Conservation (phyloP, 78 protist species). For the slime mould (Dictyostelium discoideum) region DNA sequence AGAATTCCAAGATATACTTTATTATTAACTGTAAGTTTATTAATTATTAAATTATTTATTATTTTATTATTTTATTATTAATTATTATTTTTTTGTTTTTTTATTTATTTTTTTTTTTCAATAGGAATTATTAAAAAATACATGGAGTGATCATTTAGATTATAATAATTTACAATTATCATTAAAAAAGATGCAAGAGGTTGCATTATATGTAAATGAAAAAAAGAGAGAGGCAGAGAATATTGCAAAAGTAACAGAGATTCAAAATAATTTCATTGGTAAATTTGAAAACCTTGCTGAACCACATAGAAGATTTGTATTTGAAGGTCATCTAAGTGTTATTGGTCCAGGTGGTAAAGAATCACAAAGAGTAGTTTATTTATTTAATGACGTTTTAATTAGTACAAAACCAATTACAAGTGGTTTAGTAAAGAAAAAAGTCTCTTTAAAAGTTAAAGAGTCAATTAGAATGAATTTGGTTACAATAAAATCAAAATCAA, state of each 20-base stretch:
- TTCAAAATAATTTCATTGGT: slow-evolving; percentile 75
- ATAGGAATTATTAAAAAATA: slow-evolving; percentile 58
- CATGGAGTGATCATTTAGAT: slow-evolving; percentile 75
- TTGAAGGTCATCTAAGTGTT: slow-evolving; percentile 46
- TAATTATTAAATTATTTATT: not conserved
- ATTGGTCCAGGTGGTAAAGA: slow-evolving; percentile 60
- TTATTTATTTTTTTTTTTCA: too few relatives aligned
- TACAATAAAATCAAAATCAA: not conserved
- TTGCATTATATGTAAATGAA: slow-evolving; percentile 75
- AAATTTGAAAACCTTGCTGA: slow-evolving; percentile 74
- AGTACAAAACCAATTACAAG: slow-evolving; percentile 69
- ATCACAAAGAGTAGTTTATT: slow-evolving; percentile 54
- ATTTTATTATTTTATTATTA: not conserved
- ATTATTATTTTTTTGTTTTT: too few relatives aligned
- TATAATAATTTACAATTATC: slow-evolving; percentile 50
- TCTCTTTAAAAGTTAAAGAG: slow-evolving; percentile 51
- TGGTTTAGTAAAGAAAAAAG: slow-evolving; percentile 59
- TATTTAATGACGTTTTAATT: slow-evolving; percentile 67
- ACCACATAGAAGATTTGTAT: slow-evolving; percentile 61
- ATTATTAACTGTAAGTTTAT: slow-evolving; percentile 23
- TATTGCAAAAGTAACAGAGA: slow-evolving; percentile 72
- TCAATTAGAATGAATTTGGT: slow-evolving; percentile 70
- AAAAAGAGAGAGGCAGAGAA: slow-evolving; percentile 82
- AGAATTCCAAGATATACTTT: slow-evolving; percentile 82
- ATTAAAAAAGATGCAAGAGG: slow-evolving; percentile 76